Evolutionary conservation across 2,329 filamentous ascomycete genomes (phyloP).

Genomic region (Epichloe gansuensis): DNA sequence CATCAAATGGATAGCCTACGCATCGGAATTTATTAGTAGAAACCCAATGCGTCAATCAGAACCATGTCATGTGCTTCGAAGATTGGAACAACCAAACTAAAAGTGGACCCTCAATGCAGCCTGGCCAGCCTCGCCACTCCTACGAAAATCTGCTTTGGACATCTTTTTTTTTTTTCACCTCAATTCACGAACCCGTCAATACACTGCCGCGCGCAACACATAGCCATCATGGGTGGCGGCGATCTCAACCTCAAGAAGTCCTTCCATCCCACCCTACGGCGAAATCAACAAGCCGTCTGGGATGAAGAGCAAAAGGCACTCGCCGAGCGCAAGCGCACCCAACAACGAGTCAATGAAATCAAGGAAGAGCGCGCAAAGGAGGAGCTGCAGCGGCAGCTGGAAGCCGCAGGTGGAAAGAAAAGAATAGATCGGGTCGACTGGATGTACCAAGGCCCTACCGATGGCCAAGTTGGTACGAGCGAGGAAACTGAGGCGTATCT

Average conservation of each 20-base stretch:
- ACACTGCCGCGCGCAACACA: neutral
- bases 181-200: neutral
- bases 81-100: neutral
- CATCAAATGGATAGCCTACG: no score
- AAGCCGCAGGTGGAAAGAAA: slow-evolving; percentile 73
- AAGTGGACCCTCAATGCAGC: neutral
- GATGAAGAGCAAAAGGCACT: slow-evolving; percentile 85
- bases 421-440: slow-evolving; percentile 80
- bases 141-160: neutral
- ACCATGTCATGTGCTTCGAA: no score
- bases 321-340: slow-evolving; percentile 86
- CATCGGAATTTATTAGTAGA: no score
- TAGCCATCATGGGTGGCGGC: slow-evolving; percentile 68
- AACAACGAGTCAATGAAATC: slow-evolving; percentile 82
- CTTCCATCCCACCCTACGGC: slow-evolving; percentile 84
- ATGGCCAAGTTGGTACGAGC: slow-evolving; percentile 59
- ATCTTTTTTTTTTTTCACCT: neutral
- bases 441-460: slow-evolving; percentile 89
- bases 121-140: neutral
- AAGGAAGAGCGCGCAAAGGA: slow-evolving; percentile 88
- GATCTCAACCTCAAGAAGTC: slow-evolving; percentile 92
- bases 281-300: slow-evolving; percentile 85
- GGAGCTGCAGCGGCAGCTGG: slow-evolving; percentile 80
- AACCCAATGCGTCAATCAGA: no score
- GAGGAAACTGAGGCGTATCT: slow-evolving; percentile 93